phyloP scores from a whole-genome alignment of 768 basidiomycete species.

The Auricularia cornea region DNA sequence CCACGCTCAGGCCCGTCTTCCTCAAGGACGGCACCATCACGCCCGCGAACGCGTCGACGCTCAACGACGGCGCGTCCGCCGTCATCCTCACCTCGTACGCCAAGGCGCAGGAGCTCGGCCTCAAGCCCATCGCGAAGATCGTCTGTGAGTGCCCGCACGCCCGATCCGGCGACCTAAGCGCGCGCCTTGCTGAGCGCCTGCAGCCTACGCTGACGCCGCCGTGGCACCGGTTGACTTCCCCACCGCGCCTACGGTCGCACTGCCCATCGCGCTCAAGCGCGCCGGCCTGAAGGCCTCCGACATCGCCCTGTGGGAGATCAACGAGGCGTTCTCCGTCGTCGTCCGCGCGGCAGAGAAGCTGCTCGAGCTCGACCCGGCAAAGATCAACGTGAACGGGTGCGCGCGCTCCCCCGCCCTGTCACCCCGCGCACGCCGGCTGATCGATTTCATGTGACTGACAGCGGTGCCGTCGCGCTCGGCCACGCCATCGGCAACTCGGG shows the following conservation, averaged over 20 bases:
- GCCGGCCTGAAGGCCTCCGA: conserved; percentile 78
- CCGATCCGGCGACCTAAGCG: conserved; percentile 3
- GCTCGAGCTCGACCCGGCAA: conserved; percentile 71
- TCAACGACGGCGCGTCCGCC: conserved; percentile 96
- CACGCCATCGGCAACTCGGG: conserved; percentile 97
- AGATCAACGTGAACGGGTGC: conserved; percentile 85
- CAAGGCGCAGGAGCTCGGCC: conserved; percentile 83
- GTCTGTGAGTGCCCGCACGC: conserved; percentile 55
- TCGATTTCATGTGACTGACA: conserved; percentile 23
- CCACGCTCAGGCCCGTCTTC: conserved; percentile 82
- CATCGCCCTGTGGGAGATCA: conserved; percentile 90
- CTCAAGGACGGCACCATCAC: conserved; percentile 85
- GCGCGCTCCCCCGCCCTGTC: conserved; percentile 19
- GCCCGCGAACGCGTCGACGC: conserved; percentile 88
- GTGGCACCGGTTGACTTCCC: conserved; percentile 98
- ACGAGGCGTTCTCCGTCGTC: conserved; percentile 96
- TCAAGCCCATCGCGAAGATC: conserved; percentile 90
- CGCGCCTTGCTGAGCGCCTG: conserved; percentile 6
- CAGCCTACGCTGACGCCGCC: conserved; percentile 95
- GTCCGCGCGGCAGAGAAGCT: conserved; percentile 86
- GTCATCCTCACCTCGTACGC: conserved; percentile 90
- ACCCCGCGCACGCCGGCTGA: neutral
- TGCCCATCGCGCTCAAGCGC: conserved; percentile 80
- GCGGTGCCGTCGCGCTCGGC: conserved; percentile 93
- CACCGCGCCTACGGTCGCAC: conserved; percentile 81